Conservation (phyloP, 2,329 filamentous ascomycete species). For the Epichloe hybrida region DNA sequence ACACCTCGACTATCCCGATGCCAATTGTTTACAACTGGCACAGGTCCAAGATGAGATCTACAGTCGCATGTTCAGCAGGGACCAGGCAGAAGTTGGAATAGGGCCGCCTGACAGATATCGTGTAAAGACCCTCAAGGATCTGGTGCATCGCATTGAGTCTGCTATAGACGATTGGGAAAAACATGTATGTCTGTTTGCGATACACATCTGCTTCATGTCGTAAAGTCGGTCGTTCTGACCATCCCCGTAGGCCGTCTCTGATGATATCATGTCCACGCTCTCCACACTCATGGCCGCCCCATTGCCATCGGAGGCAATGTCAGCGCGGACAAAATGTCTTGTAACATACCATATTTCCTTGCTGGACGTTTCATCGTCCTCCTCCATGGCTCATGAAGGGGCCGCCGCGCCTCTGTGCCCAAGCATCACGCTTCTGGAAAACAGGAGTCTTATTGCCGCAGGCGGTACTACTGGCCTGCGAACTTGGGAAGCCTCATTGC, state of each 20-base stretch:
- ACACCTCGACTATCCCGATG: conserved; percentile 49
- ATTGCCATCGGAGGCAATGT: conserved; percentile 47
- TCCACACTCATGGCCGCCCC: conserved; percentile 50
- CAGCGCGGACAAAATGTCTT: conserved; percentile 58
- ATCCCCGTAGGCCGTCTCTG: conserved; percentile 58
- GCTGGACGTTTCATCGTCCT: conserved; percentile 11
- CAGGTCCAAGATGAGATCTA: conserved; percentile 55
- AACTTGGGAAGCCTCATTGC: conserved; percentile 70
- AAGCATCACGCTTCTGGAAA: conserved; percentile 53
- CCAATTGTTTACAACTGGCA: conserved; percentile 41
- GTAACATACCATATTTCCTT: conserved; percentile 53
- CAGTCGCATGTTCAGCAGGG: conserved; percentile 49
- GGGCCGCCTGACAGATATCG: conserved; percentile 58
- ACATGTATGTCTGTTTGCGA: conserved; percentile 53
- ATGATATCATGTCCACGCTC: conserved; percentile 60
- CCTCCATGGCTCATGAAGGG: not conserved
- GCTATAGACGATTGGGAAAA: conserved; percentile 71
- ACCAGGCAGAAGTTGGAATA: conserved; percentile 37
- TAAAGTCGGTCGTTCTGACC: conserved; percentile 12
- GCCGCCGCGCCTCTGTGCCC: conserved; percentile 1
- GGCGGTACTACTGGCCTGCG: conserved; percentile 62
- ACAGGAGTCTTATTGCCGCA: conserved; percentile 53
- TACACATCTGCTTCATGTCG: not conserved
- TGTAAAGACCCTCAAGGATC: conserved; percentile 56
- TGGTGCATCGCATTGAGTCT: conserved; percentile 56